Base-by-base conservation (phyloP, 306 rosid genomes). In the Glycyrrhiza uralensis region DNA sequence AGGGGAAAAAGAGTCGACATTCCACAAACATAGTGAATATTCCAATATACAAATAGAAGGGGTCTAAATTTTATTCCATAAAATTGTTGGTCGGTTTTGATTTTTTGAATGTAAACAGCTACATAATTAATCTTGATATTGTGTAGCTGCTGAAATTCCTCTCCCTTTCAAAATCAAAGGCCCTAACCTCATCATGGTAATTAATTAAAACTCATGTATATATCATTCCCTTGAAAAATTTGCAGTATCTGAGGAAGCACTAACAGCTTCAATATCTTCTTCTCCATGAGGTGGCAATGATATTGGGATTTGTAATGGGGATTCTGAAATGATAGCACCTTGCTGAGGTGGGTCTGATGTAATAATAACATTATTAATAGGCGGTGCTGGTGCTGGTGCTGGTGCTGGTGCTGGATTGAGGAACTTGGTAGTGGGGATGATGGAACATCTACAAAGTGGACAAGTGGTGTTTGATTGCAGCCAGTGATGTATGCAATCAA, bases 381-480 rank as follows among this genome's bases (percentile, higher is more conserved):
- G 71, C 3, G 76, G 71, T 50, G 58, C 14, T 56, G 71, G 78
- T n/a, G n/a, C n/a, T n/a, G n/a, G n/a, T n/a, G n/a, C n/a, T n/a
- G n/a, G n/a, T n/a, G n/a, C n/a, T n/a, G 76, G 71, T 50, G 58
- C 14, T 56, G 71, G 78, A 30, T 57, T 76, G 24, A 64, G 75
- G 73, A 71, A 65, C 66, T 81, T 74, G 49, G 69, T 62, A 20
- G 84, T 68, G 23, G 93, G 85, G 49, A 85, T 74, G 76, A 90
- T 85, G 28, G 87, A 81, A 88, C 88, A 88, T 81, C 98, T 84
- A 60, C 98, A 93, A 38, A 93, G 93, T 46, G 98, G 98, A 71
- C 98, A 93, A 39, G 96, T 93, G 44, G 90, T 75, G 79, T 93
- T 89, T 67, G 87, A 77, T 71, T 81, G 86, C 9, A 93, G 83